A percentile compares a stretch with the other conserved stretches of the same genome.
Conservation (phyloP, 148 eudicot genomes). For the Dianthus caryophyllus region DNA sequence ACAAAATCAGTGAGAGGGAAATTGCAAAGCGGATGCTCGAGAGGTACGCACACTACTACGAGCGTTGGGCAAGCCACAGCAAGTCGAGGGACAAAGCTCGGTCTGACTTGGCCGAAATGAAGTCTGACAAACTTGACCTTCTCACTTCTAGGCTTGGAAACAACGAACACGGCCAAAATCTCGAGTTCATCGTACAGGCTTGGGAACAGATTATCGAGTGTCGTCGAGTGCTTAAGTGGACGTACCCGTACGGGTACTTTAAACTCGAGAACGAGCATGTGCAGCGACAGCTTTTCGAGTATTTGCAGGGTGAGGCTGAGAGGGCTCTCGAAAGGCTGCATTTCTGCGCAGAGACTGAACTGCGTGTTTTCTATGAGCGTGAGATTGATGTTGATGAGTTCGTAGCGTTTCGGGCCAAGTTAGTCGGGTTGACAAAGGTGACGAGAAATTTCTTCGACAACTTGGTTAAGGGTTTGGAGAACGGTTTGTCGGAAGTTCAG, state of each 20-base stretch:
- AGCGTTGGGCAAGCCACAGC: constrained; percentile 42
- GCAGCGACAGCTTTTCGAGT: constrained; percentile 53
- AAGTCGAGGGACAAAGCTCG: constrained; percentile 70
- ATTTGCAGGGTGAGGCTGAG: constrained; percentile 68
- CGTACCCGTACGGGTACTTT: constrained; percentile 61
- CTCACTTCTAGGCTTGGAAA: constrained; percentile 7
- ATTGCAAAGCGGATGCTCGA: constrained; percentile 30
- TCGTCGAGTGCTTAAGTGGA: constrained; percentile 65
- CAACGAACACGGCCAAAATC: constrained; percentile 39
- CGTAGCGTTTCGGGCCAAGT: constrained; percentile 36
- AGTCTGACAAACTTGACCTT: background rate
- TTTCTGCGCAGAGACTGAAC: constrained; percentile 54
- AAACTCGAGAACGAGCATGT: constrained; percentile 36
- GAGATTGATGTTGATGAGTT: constrained; percentile 24
- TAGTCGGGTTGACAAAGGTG: constrained; percentile 51
- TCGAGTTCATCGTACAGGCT: constrained; percentile 60
- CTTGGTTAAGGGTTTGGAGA: constrained; percentile 67
- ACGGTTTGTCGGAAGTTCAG: constrained; percentile 56
- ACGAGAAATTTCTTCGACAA: constrained; percentile 63
- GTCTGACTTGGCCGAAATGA: constrained; percentile 53
- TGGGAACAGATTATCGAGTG: constrained; percentile 70
- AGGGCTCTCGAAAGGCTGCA: constrained; percentile 61
- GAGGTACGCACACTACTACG: constrained; percentile 44
- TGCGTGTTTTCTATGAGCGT: constrained; percentile 20
- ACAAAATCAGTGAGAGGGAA: constrained; percentile 25